Conservation (phyloP, 768 basidiomycete genomes). For the Russula sp. region DNA sequence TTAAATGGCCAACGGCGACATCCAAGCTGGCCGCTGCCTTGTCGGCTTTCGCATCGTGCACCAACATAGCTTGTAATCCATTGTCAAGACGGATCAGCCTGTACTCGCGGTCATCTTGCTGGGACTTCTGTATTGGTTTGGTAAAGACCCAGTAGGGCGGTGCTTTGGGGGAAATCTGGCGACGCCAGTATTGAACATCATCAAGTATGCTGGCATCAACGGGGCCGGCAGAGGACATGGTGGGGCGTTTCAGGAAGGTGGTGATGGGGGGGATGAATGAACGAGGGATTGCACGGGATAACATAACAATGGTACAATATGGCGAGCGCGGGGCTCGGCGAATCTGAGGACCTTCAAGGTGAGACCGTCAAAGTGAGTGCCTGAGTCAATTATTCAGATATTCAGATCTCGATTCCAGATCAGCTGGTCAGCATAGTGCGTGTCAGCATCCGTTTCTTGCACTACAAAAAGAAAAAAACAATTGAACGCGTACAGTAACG, state of each 20-base stretch:
- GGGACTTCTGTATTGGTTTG: slow-evolving; percentile 63
- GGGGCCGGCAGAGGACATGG: not conserved
- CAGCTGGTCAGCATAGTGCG: too few relatives aligned
- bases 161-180: slow-evolving; percentile 1
- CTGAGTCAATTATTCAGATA: not conserved
- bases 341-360: slow-evolving; percentile 15
- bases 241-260: not conserved
- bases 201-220: slow-evolving; percentile 14
- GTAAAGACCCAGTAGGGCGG: slow-evolving; percentile 50
- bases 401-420: not conserved
- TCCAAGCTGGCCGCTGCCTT: slow-evolving; percentile 94
- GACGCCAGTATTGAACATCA: slow-evolving; percentile 27
- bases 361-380: slow-evolving; percentile 17
- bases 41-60: slow-evolving; percentile 84
- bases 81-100: slow-evolving; percentile 81
- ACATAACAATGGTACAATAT: slow-evolving; percentile 21
- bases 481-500: too few relatives aligned
- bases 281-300: not conserved
- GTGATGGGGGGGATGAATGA: slow-evolving; percentile 6
- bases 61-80: slow-evolving; percentile 79
- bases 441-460: too few relatives aligned
- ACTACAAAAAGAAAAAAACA: too few relatives aligned
- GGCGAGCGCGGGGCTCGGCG: not conserved
- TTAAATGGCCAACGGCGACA: slow-evolving; percentile 90
- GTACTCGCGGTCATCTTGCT: slow-evolving; percentile 78